Conservation (phyloP, 805 yeast species). For the Schwanniomyces vanrijiae region DNA sequence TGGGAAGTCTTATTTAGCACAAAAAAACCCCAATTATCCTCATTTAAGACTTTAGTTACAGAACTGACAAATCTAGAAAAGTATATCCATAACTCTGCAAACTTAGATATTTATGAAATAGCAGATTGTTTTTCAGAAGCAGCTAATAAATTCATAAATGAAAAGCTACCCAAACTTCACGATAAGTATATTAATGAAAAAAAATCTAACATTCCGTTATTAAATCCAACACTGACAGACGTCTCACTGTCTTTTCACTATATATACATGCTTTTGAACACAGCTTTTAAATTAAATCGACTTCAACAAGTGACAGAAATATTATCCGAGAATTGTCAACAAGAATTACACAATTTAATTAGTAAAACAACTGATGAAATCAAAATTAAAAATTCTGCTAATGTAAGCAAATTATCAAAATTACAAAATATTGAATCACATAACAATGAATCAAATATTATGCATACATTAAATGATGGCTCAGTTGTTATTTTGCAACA, state of each 20-base stretch:
- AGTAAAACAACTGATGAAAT: conserved; percentile 65
- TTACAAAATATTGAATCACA: conserved; percentile 28
- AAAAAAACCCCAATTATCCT: conserved; percentile 35
- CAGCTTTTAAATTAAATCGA: conserved; percentile 60
- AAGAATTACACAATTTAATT: conserved; percentile 64
- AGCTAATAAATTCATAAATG: conserved; percentile 25
- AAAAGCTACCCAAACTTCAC: conserved; percentile 30
- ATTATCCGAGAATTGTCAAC: conserved; percentile 52
- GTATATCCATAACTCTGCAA: conserved; percentile 55
- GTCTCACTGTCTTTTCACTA: conserved; percentile 51
- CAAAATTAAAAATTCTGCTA: conserved; percentile 50
- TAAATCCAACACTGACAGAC: conserved; percentile 28
- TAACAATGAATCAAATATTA: conserved; percentile 19
- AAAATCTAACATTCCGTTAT: conserved; percentile 22
- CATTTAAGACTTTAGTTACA: conserved; percentile 32
- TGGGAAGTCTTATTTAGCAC: conserved; percentile 25
- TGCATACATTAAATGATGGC: conserved; percentile 44
- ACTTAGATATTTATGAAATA: conserved; percentile 54
- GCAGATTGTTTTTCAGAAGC: conserved; percentile 37
- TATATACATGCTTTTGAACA: conserved; percentile 51
- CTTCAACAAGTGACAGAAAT: conserved; percentile 58
- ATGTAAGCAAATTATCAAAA: conserved; percentile 27
- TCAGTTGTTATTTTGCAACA: conserved; percentile 62
- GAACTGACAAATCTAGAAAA: conserved; percentile 49
- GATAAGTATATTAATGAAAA: conserved; percentile 17